Evolutionary conservation across 2,329 filamentous ascomycete species (phyloP), one percentile per base, ranked within the genome.

Genomic region (Talaromyces sp.): DNA sequence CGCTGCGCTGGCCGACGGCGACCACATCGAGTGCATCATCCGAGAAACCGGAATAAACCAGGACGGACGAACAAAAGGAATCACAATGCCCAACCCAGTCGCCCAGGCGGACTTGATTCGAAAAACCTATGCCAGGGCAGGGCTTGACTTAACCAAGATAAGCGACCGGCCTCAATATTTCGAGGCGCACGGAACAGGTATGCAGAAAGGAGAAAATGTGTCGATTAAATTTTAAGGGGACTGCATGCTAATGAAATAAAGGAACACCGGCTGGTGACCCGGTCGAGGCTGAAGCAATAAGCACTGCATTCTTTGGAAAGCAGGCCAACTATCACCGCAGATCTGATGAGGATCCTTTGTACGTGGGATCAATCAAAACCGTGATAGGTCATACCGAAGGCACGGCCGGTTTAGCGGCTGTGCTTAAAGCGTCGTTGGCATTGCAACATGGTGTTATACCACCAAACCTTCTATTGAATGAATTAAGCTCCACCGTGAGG

Each of bases 121-220:
- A 4, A 54, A 63, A 2, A 72, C 71, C 0, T 80, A 79, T 56
- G 47, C 52, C 2, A 62, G 62, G 29, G 73, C 74, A 9, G 73
- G 74, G 2, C 63, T 79, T 4, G 67, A 76, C 49, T 55, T 65
- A 2, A 47, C 49, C 4, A 58, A 59, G 19, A 45, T 53, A 1
- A 30, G 51, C 1, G 63, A 70, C 7, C 66, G 74, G 3, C 66
- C 58, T 6, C 75, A 78, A 47, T 79, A 71, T 55, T 76, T 79
- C 17, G 75, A 80, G 49, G 72, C 72, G 2, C 77, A 79, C 54
- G 76, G 76, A 20, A 80, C 78, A 2, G 77, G 76, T 67, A 59
- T 29, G 62, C 11, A 16, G 2, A 2, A n/a, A 13, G 2, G 5
- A n/a, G 13, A 13, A 3, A 13, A 9, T 19, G 13, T 20, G 4